These are phyloP conservation scores for Ogataea sp. DNA, from an alignment of 805 yeast species.

Conservation along the genomic window DNA sequence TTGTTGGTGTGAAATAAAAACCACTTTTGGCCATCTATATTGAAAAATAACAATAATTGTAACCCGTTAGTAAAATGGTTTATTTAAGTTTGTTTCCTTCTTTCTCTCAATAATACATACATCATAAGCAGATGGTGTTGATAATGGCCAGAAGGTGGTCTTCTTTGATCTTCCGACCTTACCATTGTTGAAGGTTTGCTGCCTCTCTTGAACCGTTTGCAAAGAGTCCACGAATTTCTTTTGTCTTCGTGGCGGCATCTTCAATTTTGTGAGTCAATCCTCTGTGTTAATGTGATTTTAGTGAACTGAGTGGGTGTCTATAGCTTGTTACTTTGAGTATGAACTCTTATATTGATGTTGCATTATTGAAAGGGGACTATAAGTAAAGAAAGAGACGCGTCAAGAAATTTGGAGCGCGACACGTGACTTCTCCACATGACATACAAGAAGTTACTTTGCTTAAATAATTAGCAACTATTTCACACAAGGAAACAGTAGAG, in stretches of 20 bases:
- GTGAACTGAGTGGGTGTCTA: too few relatives aligned
- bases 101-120: not conserved
- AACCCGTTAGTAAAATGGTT: not conserved
- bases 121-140: not conserved
- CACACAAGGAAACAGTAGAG: too few relatives aligned
- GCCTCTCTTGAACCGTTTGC: not conserved
- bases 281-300: too few relatives aligned
- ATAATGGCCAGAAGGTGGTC: not conserved
- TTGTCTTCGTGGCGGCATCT: not conserved
- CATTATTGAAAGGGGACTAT: too few relatives aligned
- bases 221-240: not conserved
- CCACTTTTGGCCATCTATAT: slow-evolving; percentile 46
- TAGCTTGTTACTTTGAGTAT: too few relatives aligned
- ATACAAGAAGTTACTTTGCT: too few relatives aligned
- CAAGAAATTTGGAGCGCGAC: not conserved
- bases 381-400: too few relatives aligned
- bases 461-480: too few relatives aligned
- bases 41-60: too few relatives aligned
- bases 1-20: slow-evolving; percentile 48
- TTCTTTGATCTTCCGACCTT: not conserved
- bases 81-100: not conserved
- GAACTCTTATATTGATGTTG: too few relatives aligned
- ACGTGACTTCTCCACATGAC: too few relatives aligned
- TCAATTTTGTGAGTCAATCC: too few relatives aligned
- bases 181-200: not conserved